Evolutionary conservation across 805 yeast genomes (phyloP).

Genomic region (Zygosaccharomyces lentus): DNA sequence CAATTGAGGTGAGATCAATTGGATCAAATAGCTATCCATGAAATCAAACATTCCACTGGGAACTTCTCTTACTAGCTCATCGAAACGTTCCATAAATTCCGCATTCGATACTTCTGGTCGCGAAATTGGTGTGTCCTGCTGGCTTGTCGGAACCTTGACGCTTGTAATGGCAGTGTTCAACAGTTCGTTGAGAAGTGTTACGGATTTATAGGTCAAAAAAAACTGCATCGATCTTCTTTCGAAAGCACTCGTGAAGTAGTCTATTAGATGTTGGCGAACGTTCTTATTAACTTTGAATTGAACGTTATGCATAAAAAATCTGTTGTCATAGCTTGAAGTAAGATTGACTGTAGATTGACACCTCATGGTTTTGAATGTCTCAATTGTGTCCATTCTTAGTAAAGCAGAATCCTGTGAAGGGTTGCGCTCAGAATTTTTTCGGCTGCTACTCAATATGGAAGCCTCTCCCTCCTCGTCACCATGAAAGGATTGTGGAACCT

Average conservation of each 20-base stretch:
- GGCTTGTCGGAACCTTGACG: slow-evolving; percentile 18
- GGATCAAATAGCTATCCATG: slow-evolving; percentile 48
- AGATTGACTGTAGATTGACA: slow-evolving; percentile 25
- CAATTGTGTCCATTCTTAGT: slow-evolving; percentile 24
- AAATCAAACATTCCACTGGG: slow-evolving; percentile 40
- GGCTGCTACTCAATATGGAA: slow-evolving; percentile 7
- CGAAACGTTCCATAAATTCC: slow-evolving; percentile 42
- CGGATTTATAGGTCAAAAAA: slow-evolving; percentile 47
- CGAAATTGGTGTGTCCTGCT: slow-evolving; percentile 15
- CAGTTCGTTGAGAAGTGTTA: slow-evolving; percentile 44
- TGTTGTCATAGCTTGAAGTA: slow-evolving; percentile 45
- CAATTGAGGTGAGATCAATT: slow-evolving; percentile 58
- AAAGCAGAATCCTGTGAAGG: slow-evolving; percentile 5
- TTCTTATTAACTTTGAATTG: slow-evolving; percentile 52
- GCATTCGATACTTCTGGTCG: slow-evolving; percentile 24
- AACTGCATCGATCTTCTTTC: slow-evolving; percentile 43
- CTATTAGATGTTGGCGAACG: slow-evolving; percentile 45
- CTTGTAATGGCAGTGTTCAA: slow-evolving; percentile 26
- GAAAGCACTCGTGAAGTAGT: slow-evolving; percentile 43
- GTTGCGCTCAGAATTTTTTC: neutral
- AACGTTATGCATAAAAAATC: slow-evolving; percentile 54
- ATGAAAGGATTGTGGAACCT: slow-evolving; percentile 13
- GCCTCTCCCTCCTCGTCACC: slow-evolving; percentile 20
- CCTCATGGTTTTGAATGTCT: slow-evolving; percentile 33
- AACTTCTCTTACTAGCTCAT: slow-evolving; percentile 43